Conservation (phyloP, 345 rosid species). For the Raphanus raphanistrum region DNA sequence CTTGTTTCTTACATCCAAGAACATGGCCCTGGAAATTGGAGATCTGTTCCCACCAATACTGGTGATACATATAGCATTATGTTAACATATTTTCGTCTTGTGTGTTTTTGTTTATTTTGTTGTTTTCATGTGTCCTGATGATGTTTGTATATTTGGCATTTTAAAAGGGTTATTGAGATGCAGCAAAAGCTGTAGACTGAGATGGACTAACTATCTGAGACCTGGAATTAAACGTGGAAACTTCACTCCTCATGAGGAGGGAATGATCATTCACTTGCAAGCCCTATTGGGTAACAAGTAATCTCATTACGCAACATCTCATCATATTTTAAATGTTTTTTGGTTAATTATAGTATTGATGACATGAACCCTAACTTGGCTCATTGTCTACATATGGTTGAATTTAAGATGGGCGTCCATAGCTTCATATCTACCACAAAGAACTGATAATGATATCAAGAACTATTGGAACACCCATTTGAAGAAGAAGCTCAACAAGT, state of each 20-base stretch:
- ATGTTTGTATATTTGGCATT: conserved; percentile 15
- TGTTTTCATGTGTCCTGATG: conserved; percentile 13
- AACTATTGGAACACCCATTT: conserved; percentile 99
- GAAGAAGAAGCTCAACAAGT: conserved; percentile 92
- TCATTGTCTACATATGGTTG: conserved; percentile 1
- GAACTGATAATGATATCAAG: conserved; percentile 96
- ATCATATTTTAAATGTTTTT: conserved; percentile 1
- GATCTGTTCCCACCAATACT: conserved; percentile 93
- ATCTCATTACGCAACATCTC: conserved; percentile 41
- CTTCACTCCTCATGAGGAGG: conserved; percentile 97
- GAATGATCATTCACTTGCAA: conserved; percentile 96
- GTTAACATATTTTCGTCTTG: neutral
- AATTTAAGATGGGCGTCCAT: conserved; percentile 94
- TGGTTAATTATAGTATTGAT: neutral
- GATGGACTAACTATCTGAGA: conserved; percentile 98
- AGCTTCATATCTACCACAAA: conserved; percentile 95
- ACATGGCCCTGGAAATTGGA: conserved; percentile 98
- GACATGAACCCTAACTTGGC: conserved; percentile 27
- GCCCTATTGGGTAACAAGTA: conserved; percentile 99
- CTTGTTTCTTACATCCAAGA: conserved; percentile 90
- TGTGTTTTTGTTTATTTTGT: neutral
- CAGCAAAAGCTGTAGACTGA: conserved; percentile 98
- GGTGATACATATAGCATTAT: conserved; percentile 33
- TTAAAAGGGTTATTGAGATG: conserved; percentile 76
- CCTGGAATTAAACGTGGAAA: conserved; percentile 99